phyloP scores from a whole-genome alignment of 257 asterid species.

The Lavandula angustifolia region DNA sequence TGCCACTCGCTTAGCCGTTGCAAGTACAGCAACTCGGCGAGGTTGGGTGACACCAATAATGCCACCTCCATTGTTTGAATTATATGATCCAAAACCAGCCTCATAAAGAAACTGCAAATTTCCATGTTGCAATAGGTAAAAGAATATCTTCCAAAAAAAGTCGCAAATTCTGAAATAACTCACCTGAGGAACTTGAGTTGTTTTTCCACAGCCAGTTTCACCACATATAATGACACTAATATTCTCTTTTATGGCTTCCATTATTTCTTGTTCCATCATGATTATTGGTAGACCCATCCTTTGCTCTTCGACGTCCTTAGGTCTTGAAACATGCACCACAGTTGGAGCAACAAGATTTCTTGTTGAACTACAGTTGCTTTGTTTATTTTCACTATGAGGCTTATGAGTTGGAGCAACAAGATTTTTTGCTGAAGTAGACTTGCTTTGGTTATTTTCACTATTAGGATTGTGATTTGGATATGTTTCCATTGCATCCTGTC shows the following conservation, averaged over 20 bases:
- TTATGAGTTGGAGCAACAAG: slow-evolving; percentile 17
- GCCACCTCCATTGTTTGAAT: slow-evolving; percentile 52
- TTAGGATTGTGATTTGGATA: slow-evolving; percentile 29
- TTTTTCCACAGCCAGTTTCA: slow-evolving; percentile 97
- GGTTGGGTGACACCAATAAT: slow-evolving; percentile 97
- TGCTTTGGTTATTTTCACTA: slow-evolving; percentile 32
- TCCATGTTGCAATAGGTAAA: slow-evolving; percentile 28
- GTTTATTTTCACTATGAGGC: slow-evolving; percentile 33
- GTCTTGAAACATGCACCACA: slow-evolving; percentile 73
- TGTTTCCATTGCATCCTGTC: slow-evolving; percentile 45
- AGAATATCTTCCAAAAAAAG: slow-evolving; percentile 1
- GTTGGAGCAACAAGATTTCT: slow-evolving; percentile 50
- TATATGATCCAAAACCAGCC: slow-evolving; percentile 76
- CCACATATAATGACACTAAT: slow-evolving; percentile 83
- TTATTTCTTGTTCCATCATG: slow-evolving; percentile 97
- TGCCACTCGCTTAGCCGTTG: slow-evolving; percentile 96
- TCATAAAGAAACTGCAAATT: slow-evolving; percentile 86
- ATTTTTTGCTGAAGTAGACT: slow-evolving; percentile 32
- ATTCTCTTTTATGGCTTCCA: slow-evolving; percentile 83
- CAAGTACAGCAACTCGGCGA: slow-evolving; percentile 96
- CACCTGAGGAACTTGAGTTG: slow-evolving; percentile 99
- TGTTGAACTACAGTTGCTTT: slow-evolving; percentile 25
- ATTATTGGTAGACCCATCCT: slow-evolving; percentile 79
- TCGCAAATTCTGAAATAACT: slow-evolving; percentile 26
- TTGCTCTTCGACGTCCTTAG: slow-evolving; percentile 71